Evolutionary conservation across 2,329 filamentous ascomycete species (phyloP).

Genomic region (Cytospora chrysosperma): DNA sequence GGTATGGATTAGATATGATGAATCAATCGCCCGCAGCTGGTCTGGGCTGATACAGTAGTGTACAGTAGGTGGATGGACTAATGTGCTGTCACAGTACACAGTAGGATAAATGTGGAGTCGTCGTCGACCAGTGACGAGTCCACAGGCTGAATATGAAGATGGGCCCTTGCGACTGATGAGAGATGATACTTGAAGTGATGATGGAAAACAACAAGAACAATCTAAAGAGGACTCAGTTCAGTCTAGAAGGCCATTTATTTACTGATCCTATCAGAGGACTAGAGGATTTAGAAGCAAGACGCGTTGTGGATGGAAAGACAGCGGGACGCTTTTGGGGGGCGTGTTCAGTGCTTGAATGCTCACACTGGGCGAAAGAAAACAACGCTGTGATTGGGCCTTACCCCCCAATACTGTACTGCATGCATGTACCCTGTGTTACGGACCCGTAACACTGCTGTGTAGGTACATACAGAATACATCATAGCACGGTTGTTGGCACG

Average conservation of each 20-base stretch:
- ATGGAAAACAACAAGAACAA: neutral
- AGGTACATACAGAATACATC: neutral
- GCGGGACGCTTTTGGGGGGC: neutral
- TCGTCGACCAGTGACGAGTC: neutral
- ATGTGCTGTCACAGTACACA: neutral
- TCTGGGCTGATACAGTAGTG: neutral
- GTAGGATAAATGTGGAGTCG: conserved; percentile 14
- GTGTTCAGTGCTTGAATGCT: neutral
- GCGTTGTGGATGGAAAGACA: neutral
- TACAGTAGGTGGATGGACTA: conserved; percentile 1
- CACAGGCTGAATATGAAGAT: neutral
- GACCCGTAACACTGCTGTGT: too few relatives aligned
- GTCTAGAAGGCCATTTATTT: neutral
- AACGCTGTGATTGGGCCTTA: neutral
- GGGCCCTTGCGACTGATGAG: neutral
- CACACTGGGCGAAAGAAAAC: neutral
- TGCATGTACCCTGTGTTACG: too few relatives aligned
- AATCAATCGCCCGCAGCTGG: conserved; percentile 18
- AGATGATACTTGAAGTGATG: neutral
- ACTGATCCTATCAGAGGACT: neutral
- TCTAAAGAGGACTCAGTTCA: too few relatives aligned
- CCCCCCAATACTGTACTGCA: neutral
- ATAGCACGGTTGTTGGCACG: conserved; percentile 11
- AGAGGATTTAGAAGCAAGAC: neutral
- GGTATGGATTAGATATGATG: conserved; percentile 6